Evolutionary conservation across 164 flowering plant genomes (phyloP).

Genomic region (Kingdonia uniflora): DNA sequence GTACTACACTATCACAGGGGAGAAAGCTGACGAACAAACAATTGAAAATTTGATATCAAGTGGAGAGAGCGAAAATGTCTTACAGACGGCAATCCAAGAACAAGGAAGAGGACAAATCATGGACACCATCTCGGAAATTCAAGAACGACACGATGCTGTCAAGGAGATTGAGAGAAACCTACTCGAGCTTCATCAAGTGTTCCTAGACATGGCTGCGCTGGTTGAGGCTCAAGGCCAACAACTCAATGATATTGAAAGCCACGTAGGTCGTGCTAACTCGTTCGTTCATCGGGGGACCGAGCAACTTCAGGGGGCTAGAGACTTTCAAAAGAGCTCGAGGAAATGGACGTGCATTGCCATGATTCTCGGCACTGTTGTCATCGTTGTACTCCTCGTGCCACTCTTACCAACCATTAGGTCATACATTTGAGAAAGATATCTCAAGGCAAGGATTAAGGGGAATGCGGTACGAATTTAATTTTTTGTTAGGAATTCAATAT

Average conservation of each 20-base stretch:
- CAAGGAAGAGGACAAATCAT: constrained; percentile 24
- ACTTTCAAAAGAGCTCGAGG: constrained; percentile 22
- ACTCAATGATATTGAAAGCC: constrained; percentile 26
- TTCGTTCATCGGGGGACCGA: constrained; percentile 22
- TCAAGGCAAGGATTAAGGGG: too few species aligned
- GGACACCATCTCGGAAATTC: constrained; percentile 26
- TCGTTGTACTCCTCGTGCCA: constrained; percentile 12
- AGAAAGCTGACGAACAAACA: constrained; percentile 19
- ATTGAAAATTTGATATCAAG: constrained; percentile 25
- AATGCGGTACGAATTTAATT: background rate
- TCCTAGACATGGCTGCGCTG: constrained; percentile 31
- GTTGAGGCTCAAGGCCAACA: constrained; percentile 34
- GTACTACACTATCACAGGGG: constrained; percentile 25
- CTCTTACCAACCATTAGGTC: constrained; percentile 3
- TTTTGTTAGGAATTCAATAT: too few species aligned
- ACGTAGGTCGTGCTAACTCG: constrained; percentile 22
- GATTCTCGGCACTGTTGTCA: constrained; percentile 3
- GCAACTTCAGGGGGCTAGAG: constrained; percentile 21
- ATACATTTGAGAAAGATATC: background rate
- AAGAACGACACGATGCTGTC: constrained; percentile 26
- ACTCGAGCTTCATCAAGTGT: constrained; percentile 29
- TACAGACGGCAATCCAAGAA: constrained; percentile 24
- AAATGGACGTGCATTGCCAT: constrained; percentile 24
- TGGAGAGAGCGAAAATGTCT: constrained; percentile 23
- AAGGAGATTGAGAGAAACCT: constrained; percentile 29